Base-by-base conservation (phyloP, 2,329 filamentous ascomycete genomes). In the Thelonectria rubi region DNA sequence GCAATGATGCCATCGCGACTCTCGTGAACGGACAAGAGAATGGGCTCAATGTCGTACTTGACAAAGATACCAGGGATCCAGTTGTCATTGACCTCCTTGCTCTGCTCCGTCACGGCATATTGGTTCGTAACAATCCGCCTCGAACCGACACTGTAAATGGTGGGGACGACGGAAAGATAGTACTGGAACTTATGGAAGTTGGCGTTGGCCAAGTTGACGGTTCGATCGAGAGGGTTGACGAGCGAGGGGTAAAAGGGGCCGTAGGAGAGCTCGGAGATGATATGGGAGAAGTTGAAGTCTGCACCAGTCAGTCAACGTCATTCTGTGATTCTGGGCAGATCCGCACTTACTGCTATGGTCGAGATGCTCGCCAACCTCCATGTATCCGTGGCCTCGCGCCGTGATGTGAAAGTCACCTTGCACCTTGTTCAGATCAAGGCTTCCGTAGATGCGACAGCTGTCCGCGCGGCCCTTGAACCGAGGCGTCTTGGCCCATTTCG, bases 331-430 rank as follows among this genome's bases (percentile, higher is more conserved):
- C 7, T 14, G 18, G 32, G 9, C 15, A 20, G 2, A 7, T 2
- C 3, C 32, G 53, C 39, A 82, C 88, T 78, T 84, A 95, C 93
- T 77, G 42, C 76, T 82, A 76, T 98, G 94, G 72, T 97, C 91
- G 66, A 98, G 80, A 80, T 98, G 94, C 40, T 74, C 69, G 40
- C 89, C 91, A 67, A 88, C 83, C 74, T 94, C 93, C 77, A 87
- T 86, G 78, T 99, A 99, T n/a, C 95, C 95, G 77, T 98, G 94
- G 0, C 95, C 95, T 64, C 93, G 82, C 3, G 95, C 95, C 2
- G 95, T 99, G 73, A 99, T 95, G 76, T 99, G 95, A 75, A 99
- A 98, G 77, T 99, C 94, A 4, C 94, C 95, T 78, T 97, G 94
- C 46, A 99, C 95, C 80, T 96, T 97, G 78, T 99, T 99, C 68